Conservation (phyloP, 2,329 filamentous ascomycete species). For the Colletotrichum australisinense region DNA sequence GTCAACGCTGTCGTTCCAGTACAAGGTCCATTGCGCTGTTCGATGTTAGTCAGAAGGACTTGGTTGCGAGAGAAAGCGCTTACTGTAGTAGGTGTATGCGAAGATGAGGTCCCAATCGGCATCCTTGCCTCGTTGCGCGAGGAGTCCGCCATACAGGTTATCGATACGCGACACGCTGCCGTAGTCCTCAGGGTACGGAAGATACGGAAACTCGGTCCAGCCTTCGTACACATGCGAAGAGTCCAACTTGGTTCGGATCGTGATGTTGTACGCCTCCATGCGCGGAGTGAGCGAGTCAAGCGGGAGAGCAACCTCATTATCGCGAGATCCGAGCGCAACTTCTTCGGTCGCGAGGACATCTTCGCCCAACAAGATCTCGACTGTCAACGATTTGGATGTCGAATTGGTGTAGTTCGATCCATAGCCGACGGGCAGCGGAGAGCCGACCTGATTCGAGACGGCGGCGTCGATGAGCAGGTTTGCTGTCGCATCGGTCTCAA, state of each 20-base stretch:
- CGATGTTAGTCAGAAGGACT: slow-evolving; percentile 37
- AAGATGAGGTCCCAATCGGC: slow-evolving; percentile 50
- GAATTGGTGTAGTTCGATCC: slow-evolving; percentile 37
- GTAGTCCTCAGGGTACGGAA: slow-evolving; percentile 52
- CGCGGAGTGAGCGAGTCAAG: slow-evolving; percentile 49
- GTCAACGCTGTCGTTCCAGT: slow-evolving; percentile 47
- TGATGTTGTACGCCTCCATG: slow-evolving; percentile 51
- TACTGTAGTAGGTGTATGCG: slow-evolving; percentile 55
- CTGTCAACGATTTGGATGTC: slow-evolving; percentile 45
- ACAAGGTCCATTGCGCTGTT: slow-evolving; percentile 54
- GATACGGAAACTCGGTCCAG: slow-evolving; percentile 43
- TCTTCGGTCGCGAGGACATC: slow-evolving; percentile 47
- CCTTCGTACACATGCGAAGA: slow-evolving; percentile 41
- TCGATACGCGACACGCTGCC: slow-evolving; percentile 60
- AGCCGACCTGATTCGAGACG: slow-evolving; percentile 54
- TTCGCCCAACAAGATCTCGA: slow-evolving; percentile 46
- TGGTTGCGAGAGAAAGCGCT: slow-evolving; percentile 48
- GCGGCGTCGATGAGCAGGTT: slow-evolving; percentile 57
- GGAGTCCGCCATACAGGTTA: slow-evolving; percentile 55
- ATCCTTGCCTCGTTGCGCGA: slow-evolving; percentile 37
- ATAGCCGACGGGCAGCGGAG: slow-evolving; percentile 43
- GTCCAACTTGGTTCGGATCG: slow-evolving; percentile 42
- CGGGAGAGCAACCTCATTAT: slow-evolving; percentile 50
- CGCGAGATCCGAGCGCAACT: slow-evolving; percentile 48
- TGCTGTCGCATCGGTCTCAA: slow-evolving; percentile 52